A percentile compares a stretch with the other conserved stretches of the same genome.
phyloP scores from a whole-genome alignment of 805 yeast species.

The Zygosaccharomyces bailii region DNA sequence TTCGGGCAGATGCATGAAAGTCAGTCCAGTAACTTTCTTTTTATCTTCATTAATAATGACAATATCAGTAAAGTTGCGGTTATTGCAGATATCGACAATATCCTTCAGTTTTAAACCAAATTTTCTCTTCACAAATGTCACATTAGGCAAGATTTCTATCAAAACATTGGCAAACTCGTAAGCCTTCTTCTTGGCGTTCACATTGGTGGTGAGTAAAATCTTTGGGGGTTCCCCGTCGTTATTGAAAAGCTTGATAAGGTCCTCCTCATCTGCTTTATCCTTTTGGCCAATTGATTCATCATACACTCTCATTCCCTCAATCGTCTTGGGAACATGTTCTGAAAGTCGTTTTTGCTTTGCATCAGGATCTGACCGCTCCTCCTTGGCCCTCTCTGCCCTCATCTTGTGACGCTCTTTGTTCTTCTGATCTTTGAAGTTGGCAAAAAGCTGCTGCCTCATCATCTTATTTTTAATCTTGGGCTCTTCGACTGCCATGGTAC shows the following conservation, averaged over 20 bases:
- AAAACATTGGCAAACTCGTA: slow-evolving; percentile 86
- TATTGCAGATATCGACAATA: slow-evolving; percentile 77
- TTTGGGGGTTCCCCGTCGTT: slow-evolving; percentile 75
- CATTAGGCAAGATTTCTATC: slow-evolving; percentile 79
- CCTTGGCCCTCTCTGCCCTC: slow-evolving; percentile 81
- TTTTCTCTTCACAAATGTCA: slow-evolving; percentile 83
- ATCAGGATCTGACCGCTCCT: slow-evolving; percentile 80
- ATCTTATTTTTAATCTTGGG: slow-evolving; percentile 66
- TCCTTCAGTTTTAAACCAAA: slow-evolving; percentile 80
- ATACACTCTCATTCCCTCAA: slow-evolving; percentile 76
- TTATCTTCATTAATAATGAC: slow-evolving; percentile 91
- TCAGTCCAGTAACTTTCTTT: slow-evolving; percentile 84
- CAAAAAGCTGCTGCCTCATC: slow-evolving; percentile 73
- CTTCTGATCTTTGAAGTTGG: slow-evolving; percentile 67
- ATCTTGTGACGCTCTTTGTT: slow-evolving; percentile 72
- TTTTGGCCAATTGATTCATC: slow-evolving; percentile 71
- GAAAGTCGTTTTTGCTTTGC: slow-evolving; percentile 74
- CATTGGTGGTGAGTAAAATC: slow-evolving; percentile 84
- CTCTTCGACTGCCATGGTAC: slow-evolving; percentile 35
- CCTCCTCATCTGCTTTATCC: slow-evolving; percentile 40
- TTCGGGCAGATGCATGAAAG: slow-evolving; percentile 88
- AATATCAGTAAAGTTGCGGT: slow-evolving; percentile 83
- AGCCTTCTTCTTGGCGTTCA: slow-evolving; percentile 78
- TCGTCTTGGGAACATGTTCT: slow-evolving; percentile 74
- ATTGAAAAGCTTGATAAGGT: slow-evolving; percentile 39